These are phyloP conservation scores for Daldinia grandis DNA, from an alignment of 495 filamentous ascomycete species.

Conservation along the genomic window DNA sequence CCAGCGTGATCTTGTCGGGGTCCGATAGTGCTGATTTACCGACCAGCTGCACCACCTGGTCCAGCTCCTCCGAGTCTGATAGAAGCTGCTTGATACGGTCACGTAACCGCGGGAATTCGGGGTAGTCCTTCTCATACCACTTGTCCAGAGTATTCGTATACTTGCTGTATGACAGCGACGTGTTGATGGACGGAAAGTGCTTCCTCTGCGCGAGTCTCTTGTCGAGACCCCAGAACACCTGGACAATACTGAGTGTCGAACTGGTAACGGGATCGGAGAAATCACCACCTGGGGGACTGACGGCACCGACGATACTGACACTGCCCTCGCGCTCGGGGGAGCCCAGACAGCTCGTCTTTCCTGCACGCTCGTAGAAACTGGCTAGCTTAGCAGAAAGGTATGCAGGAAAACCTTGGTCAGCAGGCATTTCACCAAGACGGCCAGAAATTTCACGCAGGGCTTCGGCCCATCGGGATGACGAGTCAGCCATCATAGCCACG, in stretches of 20 bases:
- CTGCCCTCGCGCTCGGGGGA: conserved; percentile 87
- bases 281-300: conserved; percentile 97
- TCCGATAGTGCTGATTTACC: conserved; percentile 97
- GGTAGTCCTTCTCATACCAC: conserved; percentile 90
- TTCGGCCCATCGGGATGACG: conserved; percentile 97
- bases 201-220: conserved; percentile 99
- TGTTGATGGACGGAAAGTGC: conserved; percentile 99
- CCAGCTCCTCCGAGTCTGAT: conserved; percentile 93
- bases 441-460: conserved; percentile 98
- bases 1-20: conserved; percentile 97
- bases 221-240: conserved; percentile 99
- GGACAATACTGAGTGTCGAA: conserved; percentile 94
- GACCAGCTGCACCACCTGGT: conserved; percentile 98
- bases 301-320: conserved; percentile 97
- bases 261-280: conserved; percentile 98
- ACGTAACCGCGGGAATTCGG: conserved; percentile 91
- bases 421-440: conserved; percentile 99
- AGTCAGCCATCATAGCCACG: conserved; percentile 99
- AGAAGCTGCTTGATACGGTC: conserved; percentile 93
- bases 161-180: conserved; percentile 94
- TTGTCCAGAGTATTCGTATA: conserved; percentile 87
- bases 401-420: conserved; percentile 98
- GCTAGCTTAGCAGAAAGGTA: conserved; percentile 97
- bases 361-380: conserved; percentile 98
- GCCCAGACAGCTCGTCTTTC: conserved; percentile 83